Evolutionary conservation across 129 eudicot species (phyloP), one percentile per base, ranked within the genome.

Genomic region (Cynara cardunculus): DNA sequence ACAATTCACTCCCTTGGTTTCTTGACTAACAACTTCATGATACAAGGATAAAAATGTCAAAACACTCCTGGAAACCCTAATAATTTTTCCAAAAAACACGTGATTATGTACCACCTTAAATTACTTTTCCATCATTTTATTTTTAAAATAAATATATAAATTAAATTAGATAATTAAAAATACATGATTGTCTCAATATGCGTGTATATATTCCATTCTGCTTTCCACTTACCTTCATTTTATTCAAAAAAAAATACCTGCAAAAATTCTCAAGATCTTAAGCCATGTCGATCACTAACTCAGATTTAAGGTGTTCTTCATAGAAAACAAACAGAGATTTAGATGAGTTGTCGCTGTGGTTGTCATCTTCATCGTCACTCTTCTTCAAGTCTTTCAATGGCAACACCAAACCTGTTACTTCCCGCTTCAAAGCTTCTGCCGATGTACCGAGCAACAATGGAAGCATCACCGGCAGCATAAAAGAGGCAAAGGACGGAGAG

Each of bases 221-320:
- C 78, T n/a, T 32, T 59, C 39, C 39, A 28, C 37, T 59, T 24
- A 37, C 46, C 78, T 12, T 61, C 81, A 75, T 39, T 3, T 9
- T 59, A 22, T 21, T 7, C 4, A 25, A 27, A 26, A 13, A 19
- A 9, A 27, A 7, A n/a, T 3, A 53, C 13, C 2, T 11, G 3
- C 22, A 21, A 72, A 64, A 41, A 21, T 56, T 56, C 69, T 77
- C 74, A 27, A 71, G 74, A 77, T 83, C 86, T 56, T 12, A 25
- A 71, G 71, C 78, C 28, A 77, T 83, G 86, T 62, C 86, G 8
- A 77, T 83, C 82, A 61, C 82, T 61, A 71, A n/a, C n/a, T n/a
- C n/a, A n/a, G n/a, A n/a, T n/a, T n/a, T n/a, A n/a, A n/a, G n/a
- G n/a, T n/a, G n/a, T n/a, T n/a, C n/a, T n/a, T n/a, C n/a, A n/a